Conservation (phyloP, 164 flowering plant genomes). For the Annona cherimola region DNA sequence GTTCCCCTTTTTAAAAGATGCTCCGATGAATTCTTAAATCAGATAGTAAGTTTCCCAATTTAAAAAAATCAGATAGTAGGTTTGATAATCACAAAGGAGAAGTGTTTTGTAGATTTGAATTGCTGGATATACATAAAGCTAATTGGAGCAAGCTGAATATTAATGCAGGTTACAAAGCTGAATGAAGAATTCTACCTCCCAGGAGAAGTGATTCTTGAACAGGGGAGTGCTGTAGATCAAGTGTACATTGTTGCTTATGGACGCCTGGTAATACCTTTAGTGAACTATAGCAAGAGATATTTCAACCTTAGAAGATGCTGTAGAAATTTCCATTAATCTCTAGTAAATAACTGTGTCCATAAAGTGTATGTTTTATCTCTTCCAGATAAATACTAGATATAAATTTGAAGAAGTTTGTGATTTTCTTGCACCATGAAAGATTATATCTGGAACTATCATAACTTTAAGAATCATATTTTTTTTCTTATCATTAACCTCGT, state of each 20-base stretch:
- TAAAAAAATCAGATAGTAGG: constrained; percentile 21
- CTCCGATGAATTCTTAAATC: constrained; percentile 19
- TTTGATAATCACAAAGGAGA: neutral
- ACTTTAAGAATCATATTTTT: neutral
- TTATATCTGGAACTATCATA: neutral
- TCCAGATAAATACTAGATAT: neutral
- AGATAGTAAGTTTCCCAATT: constrained; percentile 15
- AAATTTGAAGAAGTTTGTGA: neutral
- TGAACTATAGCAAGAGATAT: neutral
- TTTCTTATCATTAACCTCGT: neutral
- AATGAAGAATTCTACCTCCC: constrained; percentile 26
- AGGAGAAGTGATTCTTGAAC: constrained; percentile 26
- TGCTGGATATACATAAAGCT: neutral
- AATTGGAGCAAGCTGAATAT: neutral
- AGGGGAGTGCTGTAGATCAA: constrained; percentile 25
- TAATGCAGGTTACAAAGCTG: constrained; percentile 19
- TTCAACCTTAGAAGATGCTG: neutral
- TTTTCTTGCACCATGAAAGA: neutral
- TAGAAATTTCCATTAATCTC: neutral
- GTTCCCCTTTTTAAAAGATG: constrained; percentile 27
- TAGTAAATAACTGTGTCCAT: too few relatives aligned
- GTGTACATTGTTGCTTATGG: constrained; percentile 24
- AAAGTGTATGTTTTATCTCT: neutral
- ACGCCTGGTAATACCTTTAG: constrained; percentile 13
- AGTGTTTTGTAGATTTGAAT: neutral